A percentile compares a stretch with the other conserved stretches of the same genome.
Evolutionary conservation across 2,329 filamentous ascomycete species (phyloP).

Genomic region (Fonsecaea pedrosoi): DNA sequence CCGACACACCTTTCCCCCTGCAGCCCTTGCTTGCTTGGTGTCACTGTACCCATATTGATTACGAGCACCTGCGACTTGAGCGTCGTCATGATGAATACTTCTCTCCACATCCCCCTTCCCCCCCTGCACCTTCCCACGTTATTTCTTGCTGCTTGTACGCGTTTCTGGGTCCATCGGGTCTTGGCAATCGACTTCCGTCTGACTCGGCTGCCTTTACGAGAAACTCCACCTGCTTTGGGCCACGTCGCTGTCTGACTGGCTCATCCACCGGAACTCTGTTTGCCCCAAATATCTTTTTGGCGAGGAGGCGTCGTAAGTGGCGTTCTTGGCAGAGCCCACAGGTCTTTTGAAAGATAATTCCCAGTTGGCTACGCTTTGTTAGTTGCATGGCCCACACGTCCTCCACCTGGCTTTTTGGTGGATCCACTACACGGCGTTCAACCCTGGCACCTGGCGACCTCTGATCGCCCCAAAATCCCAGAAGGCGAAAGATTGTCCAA

Average conservation of each 20-base stretch:
- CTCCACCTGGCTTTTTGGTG: neutral
- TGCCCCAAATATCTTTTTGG: slow-evolving; percentile 17
- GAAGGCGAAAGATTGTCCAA: slow-evolving; percentile 12
- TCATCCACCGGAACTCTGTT: neutral
- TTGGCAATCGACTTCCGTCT: slow-evolving; percentile 2
- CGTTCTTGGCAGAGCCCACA: slow-evolving; percentile 18
- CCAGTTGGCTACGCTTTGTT: slow-evolving; percentile 9
- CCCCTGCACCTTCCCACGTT: neutral
- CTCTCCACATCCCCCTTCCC: neutral
- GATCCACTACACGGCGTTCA: neutral
- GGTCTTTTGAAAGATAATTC: slow-evolving; percentile 7
- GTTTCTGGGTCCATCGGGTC: neutral
- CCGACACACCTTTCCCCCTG: neutral
- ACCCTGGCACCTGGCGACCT: slow-evolving; percentile 19
- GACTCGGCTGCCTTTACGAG: neutral
- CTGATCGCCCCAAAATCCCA: slow-evolving; percentile 11
- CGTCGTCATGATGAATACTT: neutral
- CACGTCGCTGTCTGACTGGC: slow-evolving; percentile 12
- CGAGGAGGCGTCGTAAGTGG: slow-evolving; percentile 21
- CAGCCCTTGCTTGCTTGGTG: neutral
- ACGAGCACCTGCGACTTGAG: neutral
- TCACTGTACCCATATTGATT: neutral
- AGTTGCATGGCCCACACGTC: neutral
- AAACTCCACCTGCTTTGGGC: slow-evolving; percentile 9
- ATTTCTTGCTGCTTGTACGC: neutral